Conservation (phyloP, 345 rosid genomes). For the Microcos paniculata region DNA sequence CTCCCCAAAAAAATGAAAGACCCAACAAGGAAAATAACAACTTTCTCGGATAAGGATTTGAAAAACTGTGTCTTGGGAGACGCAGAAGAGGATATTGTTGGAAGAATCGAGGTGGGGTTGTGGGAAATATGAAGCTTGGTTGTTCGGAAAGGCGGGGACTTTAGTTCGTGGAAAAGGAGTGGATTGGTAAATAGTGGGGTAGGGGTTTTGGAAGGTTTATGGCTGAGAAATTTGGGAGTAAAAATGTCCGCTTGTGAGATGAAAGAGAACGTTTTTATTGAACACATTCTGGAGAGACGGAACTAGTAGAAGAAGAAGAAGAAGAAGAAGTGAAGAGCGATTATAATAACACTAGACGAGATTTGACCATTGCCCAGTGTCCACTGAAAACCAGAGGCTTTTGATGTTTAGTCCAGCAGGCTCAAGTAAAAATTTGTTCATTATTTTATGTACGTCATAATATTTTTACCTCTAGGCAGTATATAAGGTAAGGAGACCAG, state of each 20-base stretch:
- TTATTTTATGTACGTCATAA: too few species aligned
- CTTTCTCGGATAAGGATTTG: constrained; percentile 33
- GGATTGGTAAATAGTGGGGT: constrained; percentile 11
- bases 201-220: background rate
- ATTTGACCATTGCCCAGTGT: background rate
- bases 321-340: background rate
- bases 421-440: too few species aligned
- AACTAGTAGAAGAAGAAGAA: too few species aligned
- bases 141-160: constrained; percentile 9
- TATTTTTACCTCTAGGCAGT: too few species aligned
- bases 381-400: background rate
- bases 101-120: constrained; percentile 26
- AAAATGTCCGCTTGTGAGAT: constrained; percentile 4
- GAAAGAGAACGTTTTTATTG: background rate
- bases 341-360: background rate
- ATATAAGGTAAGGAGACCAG: background rate
- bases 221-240: constrained; percentile 12
- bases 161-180: constrained; percentile 13
- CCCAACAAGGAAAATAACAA: constrained; percentile 54
- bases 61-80: constrained; percentile 27
- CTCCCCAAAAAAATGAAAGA: constrained; percentile 53
- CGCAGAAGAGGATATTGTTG: constrained; percentile 18
- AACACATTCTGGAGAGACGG: background rate
- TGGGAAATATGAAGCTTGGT: constrained; percentile 26
- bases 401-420: background rate